Evolutionary conservation across 208 protist species (phyloP).

Genomic region (Entamoeba dispar): DNA sequence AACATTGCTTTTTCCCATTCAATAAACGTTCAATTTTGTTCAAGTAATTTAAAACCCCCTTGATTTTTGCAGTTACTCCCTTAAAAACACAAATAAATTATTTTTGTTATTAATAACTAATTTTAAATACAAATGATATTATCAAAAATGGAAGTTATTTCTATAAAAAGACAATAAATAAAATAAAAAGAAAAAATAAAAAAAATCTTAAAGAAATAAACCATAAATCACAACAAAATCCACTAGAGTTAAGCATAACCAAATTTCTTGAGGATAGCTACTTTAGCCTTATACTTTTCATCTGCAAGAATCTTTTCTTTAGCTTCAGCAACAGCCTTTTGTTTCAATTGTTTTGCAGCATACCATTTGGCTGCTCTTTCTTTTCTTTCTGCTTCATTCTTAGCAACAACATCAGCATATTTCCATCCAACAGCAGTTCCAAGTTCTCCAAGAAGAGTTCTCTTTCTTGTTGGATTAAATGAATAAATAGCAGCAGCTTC

Average conservation of each 20-base stretch:
- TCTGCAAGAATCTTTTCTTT: neutral
- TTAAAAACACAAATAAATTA: too few species aligned
- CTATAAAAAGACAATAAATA: too few species aligned
- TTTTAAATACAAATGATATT: too few species aligned
- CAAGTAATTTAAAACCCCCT: too few species aligned
- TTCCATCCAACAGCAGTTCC: conserved; percentile 62
- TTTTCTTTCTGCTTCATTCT: conserved; percentile 61
- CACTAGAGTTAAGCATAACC: neutral
- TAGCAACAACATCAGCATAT: conserved; percentile 45
- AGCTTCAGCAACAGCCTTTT: neutral
- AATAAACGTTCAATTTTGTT: too few species aligned
- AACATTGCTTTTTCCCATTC: too few species aligned
- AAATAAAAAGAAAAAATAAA: too few species aligned
- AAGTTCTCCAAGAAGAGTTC: conserved; percentile 48
- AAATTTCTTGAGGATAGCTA: neutral
- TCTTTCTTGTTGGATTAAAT: conserved; percentile 42
- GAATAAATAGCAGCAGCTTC: conserved; percentile 47
- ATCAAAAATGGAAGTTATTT: too few species aligned
- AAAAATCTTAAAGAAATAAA: too few species aligned
- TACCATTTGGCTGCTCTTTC: conserved; percentile 8
- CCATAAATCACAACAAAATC: too few species aligned
- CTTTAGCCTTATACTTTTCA: neutral
- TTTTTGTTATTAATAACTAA: too few species aligned
- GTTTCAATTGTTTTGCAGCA: neutral
- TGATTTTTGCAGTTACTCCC: too few species aligned